Conservation (phyloP, 2,329 filamentous ascomycete species). For the Bisporella sp. region DNA sequence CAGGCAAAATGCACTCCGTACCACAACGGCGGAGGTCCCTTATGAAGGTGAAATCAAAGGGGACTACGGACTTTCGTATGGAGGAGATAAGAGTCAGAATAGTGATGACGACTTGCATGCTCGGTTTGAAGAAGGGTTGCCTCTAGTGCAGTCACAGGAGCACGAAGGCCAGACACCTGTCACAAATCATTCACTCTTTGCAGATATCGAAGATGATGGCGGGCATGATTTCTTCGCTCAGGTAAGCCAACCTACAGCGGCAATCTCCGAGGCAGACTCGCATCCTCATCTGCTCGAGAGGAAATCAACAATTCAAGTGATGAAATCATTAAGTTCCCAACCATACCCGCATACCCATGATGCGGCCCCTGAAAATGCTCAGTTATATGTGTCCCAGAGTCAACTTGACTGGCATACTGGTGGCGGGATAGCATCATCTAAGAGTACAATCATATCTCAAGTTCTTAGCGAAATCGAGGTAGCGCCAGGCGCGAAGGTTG, state of each 20-base stretch:
- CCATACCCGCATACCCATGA: constrained; percentile 15
- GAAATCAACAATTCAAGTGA: constrained; percentile 64
- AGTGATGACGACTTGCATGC: constrained; percentile 40
- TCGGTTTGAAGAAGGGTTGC: constrained; percentile 64
- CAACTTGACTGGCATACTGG: constrained; percentile 16
- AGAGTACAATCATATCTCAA: constrained; percentile 20
- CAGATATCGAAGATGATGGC: constrained; percentile 38
- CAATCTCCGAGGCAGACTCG: constrained; percentile 14
- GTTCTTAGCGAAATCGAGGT: constrained; percentile 21
- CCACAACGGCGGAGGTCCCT: constrained; percentile 7
- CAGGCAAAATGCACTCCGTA: constrained; percentile 26
- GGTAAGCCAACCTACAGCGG: constrained; percentile 23
- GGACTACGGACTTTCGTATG: constrained; percentile 16
- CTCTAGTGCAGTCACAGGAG: constrained; percentile 42
- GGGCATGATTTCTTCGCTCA: constrained; percentile 43
- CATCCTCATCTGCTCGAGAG: constrained; percentile 42
- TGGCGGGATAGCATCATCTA: constrained; percentile 19
- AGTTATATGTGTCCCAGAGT: constrained; percentile 7
- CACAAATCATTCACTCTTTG: constrained; percentile 28
- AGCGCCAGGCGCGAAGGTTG: constrained; percentile 24
- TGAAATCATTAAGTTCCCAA: constrained; percentile 41
- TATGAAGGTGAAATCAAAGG: neutral
- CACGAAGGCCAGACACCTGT: constrained; percentile 15
- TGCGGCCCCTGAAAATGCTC: constrained; percentile 11
- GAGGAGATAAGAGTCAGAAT: constrained; percentile 26